Evolutionary conservation across 805 yeast species (phyloP), one percentile per base, ranked within the genome.

Genomic region (Pichia nakasei): DNA sequence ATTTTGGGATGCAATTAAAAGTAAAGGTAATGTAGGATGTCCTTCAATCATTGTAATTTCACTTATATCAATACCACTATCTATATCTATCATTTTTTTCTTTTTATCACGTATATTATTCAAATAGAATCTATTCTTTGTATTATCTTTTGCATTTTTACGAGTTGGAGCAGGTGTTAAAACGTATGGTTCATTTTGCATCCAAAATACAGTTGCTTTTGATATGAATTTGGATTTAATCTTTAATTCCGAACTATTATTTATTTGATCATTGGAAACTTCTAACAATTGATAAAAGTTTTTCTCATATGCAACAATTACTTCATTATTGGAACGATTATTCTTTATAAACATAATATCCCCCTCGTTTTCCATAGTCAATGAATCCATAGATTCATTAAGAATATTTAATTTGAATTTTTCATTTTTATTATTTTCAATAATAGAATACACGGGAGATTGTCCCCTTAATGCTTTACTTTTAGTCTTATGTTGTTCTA

Each of bases 11-110:
- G 39, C 19, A 3, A 46, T 3, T 12, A 50, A 38, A 26, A 46
- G 41, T 2, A 43, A 15, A 17, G 48, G 40, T n/a, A 52, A 33
- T 15, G 49, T 19, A 12, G 55, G 55, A 38, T 52, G 55, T n/a
- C 42, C 24, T 2, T 36, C 32, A 15, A 40, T 29, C 15, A 33
- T 42, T 11, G 19, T 19, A 6, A 52, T 34, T 9, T 29, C 32
- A 3, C 15, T 13, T 29, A 29, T 9, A 29, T 29, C 27, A 24
- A 24, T 29, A 2, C 15, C 32, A 29, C 8, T 29, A 4, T 29
- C 13, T 3, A 29, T 7, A 13, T 12, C 13, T 2, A 29, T 2
- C 6, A 9, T 8, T 29, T 2, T 12, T 3, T 12, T 13, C 17
- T 29, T 9, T 17, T 29, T 29, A 9, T 9, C 6, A 9, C 13